Evolutionary conservation across 257 asterid species (phyloP).

Genomic region (Osmanthus fragrans): DNA sequence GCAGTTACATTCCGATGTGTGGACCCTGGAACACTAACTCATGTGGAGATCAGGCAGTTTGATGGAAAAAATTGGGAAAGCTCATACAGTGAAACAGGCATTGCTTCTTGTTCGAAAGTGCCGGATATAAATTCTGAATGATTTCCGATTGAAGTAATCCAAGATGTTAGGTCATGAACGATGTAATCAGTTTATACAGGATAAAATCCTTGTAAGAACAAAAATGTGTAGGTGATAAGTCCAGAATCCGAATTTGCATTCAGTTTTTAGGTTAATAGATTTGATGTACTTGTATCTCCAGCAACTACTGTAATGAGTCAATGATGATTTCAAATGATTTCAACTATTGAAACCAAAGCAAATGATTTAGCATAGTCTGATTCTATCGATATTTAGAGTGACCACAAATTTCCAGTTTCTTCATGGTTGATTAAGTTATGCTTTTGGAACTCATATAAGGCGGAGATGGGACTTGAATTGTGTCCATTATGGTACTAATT

Average conservation of each 20-base stretch:
- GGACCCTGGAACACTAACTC: constrained; percentile 68
- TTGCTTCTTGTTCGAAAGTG: constrained; percentile 52
- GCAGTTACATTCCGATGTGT: constrained; percentile 60
- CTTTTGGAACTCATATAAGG: too few relatives aligned
- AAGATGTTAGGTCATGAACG: neutral
- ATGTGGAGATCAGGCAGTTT: constrained; percentile 61
- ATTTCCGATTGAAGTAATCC: constrained; percentile 9
- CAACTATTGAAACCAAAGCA: neutral
- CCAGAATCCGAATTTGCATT: too few relatives aligned
- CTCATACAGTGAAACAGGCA: constrained; percentile 41
- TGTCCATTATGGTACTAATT: too few relatives aligned
- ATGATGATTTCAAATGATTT: neutral
- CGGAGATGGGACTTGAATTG: too few relatives aligned
- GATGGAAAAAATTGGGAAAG: constrained; percentile 81
- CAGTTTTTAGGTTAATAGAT: too few relatives aligned
- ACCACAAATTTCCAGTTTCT: neutral
- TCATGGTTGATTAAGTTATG: neutral
- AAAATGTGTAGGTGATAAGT: too few relatives aligned
- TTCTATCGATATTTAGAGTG: neutral
- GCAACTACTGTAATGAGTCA: neutral
- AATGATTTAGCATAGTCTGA: neutral
- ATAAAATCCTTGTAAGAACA: neutral
- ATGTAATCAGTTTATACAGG: neutral
- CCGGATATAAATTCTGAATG: constrained; percentile 21
- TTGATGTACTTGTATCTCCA: neutral